These are phyloP conservation scores for Penicillium dipodomyicola DNA, from an alignment of 495 filamentous ascomycete genomes.

Conservation along the genomic window DNA sequence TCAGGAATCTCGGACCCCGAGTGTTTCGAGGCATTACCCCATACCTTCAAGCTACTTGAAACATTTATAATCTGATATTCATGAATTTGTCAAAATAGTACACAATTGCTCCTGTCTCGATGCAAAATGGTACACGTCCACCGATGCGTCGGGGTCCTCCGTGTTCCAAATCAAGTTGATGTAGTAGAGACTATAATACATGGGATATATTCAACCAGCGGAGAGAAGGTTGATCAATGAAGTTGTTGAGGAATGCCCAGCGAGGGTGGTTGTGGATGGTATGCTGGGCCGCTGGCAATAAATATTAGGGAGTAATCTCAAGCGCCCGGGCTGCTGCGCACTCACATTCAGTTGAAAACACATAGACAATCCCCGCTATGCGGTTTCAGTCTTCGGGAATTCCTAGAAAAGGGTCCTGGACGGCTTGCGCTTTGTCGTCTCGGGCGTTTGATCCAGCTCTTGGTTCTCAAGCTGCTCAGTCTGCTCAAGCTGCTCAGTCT, in stretches of 20 bases:
- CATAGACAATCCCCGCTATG: not conserved
- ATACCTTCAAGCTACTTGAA: not conserved
- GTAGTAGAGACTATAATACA: conserved; percentile 15
- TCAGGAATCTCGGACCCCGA: too few relatives aligned
- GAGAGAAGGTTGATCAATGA: not conserved
- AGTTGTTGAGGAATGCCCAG: not conserved
- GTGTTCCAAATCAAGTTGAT: not conserved
- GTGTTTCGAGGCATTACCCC: too few relatives aligned
- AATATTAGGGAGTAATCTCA: not conserved
- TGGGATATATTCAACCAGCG: conserved; percentile 14
- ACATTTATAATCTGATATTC: not conserved
- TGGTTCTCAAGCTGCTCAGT: not conserved
- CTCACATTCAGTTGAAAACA: not conserved
- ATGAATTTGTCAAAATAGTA: not conserved
- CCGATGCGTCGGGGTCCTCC: not conserved
- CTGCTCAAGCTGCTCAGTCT: not conserved
- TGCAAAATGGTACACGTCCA: not conserved
- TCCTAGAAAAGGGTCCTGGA: conserved; percentile 1
- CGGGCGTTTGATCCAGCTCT: not conserved
- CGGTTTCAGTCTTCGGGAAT: not conserved
- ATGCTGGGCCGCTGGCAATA: not conserved
- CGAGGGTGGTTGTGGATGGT: not conserved
- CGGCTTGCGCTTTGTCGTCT: not conserved
- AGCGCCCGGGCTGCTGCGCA: not conserved
- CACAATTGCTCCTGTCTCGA: not conserved